These are phyloP conservation scores for Vachellia collinsii DNA, from an alignment of 306 rosid genomes.

Conservation along the genomic window DNA sequence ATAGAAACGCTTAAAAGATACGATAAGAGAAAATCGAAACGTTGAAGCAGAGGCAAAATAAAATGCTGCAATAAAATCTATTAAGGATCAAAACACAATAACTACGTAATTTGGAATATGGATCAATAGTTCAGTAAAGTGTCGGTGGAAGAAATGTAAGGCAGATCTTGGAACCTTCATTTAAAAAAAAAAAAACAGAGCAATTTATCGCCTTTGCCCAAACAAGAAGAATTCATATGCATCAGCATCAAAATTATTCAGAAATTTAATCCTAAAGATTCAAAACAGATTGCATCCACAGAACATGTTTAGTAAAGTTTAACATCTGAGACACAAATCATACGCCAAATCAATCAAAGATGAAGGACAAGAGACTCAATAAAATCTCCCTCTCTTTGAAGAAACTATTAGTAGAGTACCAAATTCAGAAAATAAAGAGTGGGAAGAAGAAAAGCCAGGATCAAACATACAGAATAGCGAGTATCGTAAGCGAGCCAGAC, in stretches of 20 bases:
- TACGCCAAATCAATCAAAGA: conserved; percentile 17
- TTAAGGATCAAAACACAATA: neutral
- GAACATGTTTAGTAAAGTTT: neutral
- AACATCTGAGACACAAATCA: conserved; percentile 27
- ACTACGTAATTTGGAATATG: neutral
- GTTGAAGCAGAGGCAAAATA: neutral
- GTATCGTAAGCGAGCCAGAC: conserved; percentile 98
- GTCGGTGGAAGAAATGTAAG: neutral
- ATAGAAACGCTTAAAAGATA: neutral
- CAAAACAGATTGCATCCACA: conserved; percentile 18
- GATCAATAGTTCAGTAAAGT: neutral
- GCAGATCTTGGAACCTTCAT: conserved; percentile 22
- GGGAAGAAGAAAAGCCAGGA: conserved; percentile 16
- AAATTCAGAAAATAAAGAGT: neutral
- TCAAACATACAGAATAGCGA: conserved; percentile 57
- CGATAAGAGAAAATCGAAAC: neutral
- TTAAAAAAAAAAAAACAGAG: neutral
- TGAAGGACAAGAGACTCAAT: conserved; percentile 8
- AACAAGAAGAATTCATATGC: neutral
- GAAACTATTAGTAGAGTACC: neutral
- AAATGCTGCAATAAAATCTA: neutral
- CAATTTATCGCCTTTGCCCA: neutral
- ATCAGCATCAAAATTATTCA: neutral
- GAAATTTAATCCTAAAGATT: neutral
- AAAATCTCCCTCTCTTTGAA: neutral